phyloP scores from a whole-genome alignment of 306 rosid species.

The Senna siamea region DNA sequence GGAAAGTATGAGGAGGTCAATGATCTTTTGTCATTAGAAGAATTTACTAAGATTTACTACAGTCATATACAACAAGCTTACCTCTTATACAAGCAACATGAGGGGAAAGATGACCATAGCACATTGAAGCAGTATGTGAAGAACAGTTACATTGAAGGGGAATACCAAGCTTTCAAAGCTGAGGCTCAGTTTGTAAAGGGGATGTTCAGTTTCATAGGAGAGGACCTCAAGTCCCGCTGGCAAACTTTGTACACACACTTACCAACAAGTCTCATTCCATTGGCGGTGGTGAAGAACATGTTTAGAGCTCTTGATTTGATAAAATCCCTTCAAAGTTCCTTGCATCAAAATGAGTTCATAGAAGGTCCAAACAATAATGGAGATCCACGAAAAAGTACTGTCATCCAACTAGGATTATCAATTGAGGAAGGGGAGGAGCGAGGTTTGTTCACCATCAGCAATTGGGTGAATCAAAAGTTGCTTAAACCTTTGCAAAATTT shows the following conservation, averaged over 20 bases:
- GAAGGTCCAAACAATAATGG: neutral
- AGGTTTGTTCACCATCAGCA: neutral
- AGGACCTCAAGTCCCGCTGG: conserved; percentile 25
- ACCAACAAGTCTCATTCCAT: conserved; percentile 53
- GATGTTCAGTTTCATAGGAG: conserved; percentile 16
- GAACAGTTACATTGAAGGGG: conserved; percentile 2
- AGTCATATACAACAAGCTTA: neutral
- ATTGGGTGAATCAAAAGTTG: neutral
- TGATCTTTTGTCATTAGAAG: conserved; percentile 40
- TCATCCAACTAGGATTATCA: too few species aligned
- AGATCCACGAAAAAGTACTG: neutral
- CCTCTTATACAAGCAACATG: conserved; percentile 8
- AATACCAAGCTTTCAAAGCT: conserved; percentile 22
- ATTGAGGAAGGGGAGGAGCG: neutral
- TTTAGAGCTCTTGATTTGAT: conserved; percentile 33
- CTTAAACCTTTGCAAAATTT: neutral
- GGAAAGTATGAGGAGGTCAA: neutral
- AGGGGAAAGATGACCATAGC: neutral
- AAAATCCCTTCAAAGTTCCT: conserved; percentile 24
- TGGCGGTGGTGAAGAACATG: conserved; percentile 26
- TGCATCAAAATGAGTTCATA: neutral
- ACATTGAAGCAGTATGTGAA: conserved; percentile 44
- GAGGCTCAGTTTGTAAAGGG: conserved; percentile 45
- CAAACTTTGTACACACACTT: conserved; percentile 48
- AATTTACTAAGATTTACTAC: conserved; percentile 25